Evolutionary conservation across 1,284 basidiomycete genomes (phyloP), one percentile per base, ranked within the genome.

Genomic region (Wallemia ichthyophaga): DNA sequence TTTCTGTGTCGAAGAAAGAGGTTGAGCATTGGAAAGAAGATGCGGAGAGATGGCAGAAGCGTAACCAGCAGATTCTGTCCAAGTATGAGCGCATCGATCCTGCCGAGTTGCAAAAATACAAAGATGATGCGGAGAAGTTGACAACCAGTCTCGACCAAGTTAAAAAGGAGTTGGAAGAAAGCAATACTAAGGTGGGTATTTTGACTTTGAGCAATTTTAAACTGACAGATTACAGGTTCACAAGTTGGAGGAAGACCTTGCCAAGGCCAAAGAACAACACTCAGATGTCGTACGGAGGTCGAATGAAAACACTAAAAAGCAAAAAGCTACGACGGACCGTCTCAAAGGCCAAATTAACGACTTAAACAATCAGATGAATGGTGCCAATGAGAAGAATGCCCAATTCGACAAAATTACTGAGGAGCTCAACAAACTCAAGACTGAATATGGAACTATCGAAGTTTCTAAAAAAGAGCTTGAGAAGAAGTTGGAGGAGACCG

Each of bases 1-100:
- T 87, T 9, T 78, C 82, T 60, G 77, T 82, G 1, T 75, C 77
- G 58, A 77, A 79, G 63, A 75, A 73, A 24, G 83, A 86, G 60
- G 73, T 89, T 62, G 70, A 73, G 37, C 76, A 81, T 11, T 72
- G 88, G 26, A 82, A 87, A 67, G 80, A 78, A 59, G 86, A 91
- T 70, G 82, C 77, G 64, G 77, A 76, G 56, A 78, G 78, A 62
- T 91, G 87, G 86, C 84, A 89, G 69, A 79, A 82, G 59, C 79
- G 88, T 15, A 86, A 85, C 63, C 69, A 78, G 25, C 82, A 85
- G 61, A 73, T 91, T 27, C 73, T 92, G 57, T 80, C 76, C 70
- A 86, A 87, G n/a, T 48, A 48, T 19, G 37, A 48, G n/a, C 37
- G 37, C n/a, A 48, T 48, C 37, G 37, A 48, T 48, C 37, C 37